These are phyloP conservation scores for Monosporascus sp. DNA, from an alignment of 2,329 filamentous ascomycete species.

Conservation along the genomic window DNA sequence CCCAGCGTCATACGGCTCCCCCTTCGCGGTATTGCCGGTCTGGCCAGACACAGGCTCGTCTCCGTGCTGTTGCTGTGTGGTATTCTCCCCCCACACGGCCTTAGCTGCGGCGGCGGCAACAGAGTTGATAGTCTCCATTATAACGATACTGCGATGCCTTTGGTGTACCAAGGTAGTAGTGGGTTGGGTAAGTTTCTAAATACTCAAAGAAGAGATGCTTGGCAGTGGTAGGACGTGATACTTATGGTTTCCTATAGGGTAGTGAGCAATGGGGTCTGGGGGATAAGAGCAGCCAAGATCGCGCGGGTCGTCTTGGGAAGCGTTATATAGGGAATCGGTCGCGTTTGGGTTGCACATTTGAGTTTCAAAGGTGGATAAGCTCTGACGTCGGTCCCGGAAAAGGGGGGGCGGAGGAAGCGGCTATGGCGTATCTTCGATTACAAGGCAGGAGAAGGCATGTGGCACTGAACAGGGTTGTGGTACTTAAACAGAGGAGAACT, in stretches of 20 bases:
- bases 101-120: slow-evolving; percentile 44
- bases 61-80: slow-evolving; percentile 28
- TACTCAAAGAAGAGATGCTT: not conserved
- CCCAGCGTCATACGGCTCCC: slow-evolving; percentile 74
- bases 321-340: slow-evolving; percentile 3
- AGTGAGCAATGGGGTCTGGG: slow-evolving; percentile 6
- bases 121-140: slow-evolving; percentile 61
- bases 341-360: slow-evolving; percentile 6
- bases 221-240: slow-evolving; percentile 2
- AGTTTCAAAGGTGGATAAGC: not conserved
- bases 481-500: no score
- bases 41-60: slow-evolving; percentile 69
- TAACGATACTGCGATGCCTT: not conserved
- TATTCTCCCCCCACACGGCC: slow-evolving; percentile 41
- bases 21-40: slow-evolving; percentile 58
- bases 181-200: not conserved
- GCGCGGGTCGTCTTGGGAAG: slow-evolving; percentile 2
- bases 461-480: not conserved
- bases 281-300: slow-evolving; percentile 6
- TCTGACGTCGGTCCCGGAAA: slow-evolving; percentile 3
- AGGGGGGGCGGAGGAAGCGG: not conserved
- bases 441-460: not conserved
- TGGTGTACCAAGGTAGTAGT: not conserved
- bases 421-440: not conserved
- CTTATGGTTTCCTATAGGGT: slow-evolving; percentile 4